Conservation (phyloP, 495 filamentous ascomycete genomes). For the Podospora appendiculata region DNA sequence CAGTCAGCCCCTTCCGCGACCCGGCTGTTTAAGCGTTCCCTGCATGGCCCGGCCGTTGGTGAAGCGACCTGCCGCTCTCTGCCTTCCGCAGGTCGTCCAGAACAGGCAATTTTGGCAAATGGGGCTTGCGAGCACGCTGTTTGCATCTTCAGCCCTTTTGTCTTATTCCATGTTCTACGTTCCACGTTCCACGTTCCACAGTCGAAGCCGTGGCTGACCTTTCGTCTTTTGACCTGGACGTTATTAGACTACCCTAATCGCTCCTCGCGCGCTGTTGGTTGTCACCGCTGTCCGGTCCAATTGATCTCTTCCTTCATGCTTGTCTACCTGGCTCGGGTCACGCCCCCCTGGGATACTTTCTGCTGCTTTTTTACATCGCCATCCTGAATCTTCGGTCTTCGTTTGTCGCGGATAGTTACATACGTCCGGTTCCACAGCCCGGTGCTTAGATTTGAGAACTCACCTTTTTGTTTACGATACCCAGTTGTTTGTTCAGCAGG, state of each 20-base stretch:
- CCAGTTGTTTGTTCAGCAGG: constrained; percentile 14
- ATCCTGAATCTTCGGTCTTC: constrained; percentile 8
- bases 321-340: constrained; percentile 17
- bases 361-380: constrained; percentile 12
- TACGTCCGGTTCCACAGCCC: constrained; percentile 28
- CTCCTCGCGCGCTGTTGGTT: constrained; percentile 9
- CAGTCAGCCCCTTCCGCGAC: constrained; percentile 19
- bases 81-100: constrained; percentile 15
- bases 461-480: constrained; percentile 19
- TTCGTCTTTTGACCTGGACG: constrained; percentile 1
- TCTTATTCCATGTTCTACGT: constrained; percentile 11
- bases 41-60: constrained; percentile 15
- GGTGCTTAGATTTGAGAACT: constrained; percentile 11
- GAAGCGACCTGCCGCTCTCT: constrained; percentile 12
- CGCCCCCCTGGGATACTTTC: constrained; percentile 8
- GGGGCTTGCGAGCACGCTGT: background rate
- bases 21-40: constrained; percentile 24
- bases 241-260: constrained; percentile 7
- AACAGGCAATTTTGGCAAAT: constrained; percentile 22
- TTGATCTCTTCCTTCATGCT: constrained; percentile 12
- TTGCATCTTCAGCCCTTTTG: constrained; percentile 1
- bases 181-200: constrained; percentile 2
- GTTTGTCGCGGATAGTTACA: constrained; percentile 28
- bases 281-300: constrained; percentile 8
- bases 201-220: constrained; percentile 15